A percentile compares a stretch with the other conserved stretches of the same genome.
Conservation (phyloP, 129 eudicot genomes). For the Deinandra increscens region DNA sequence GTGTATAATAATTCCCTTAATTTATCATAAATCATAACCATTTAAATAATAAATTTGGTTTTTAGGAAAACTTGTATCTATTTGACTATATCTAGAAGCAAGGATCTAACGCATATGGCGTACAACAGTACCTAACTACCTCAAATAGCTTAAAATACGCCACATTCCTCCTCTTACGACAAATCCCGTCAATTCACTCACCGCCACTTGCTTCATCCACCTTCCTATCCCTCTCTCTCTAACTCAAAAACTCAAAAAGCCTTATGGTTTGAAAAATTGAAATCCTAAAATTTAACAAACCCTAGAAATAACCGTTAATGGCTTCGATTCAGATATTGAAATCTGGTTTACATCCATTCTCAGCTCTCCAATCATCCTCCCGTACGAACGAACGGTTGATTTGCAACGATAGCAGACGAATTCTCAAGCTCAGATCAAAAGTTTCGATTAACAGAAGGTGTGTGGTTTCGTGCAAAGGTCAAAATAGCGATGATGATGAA, state of each 20-base stretch:
- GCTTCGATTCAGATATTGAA: constrained; percentile 56
- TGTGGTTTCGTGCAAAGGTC: constrained; percentile 42
- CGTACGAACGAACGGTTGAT: constrained; percentile 28
- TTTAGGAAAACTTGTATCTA: neutral
- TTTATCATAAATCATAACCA: too few species aligned
- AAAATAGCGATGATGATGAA: constrained; percentile 39
- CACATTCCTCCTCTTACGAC: constrained; percentile 15
- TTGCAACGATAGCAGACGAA: constrained; percentile 30
- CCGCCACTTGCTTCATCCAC: constrained; percentile 36
- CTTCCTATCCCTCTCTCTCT: constrained; percentile 6
- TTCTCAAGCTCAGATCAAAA: constrained; percentile 30
- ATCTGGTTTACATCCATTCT: constrained; percentile 45
- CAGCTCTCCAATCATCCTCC: constrained; percentile 35
- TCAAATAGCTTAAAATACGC: constrained; percentile 40
- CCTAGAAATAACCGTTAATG: constrained; percentile 28
- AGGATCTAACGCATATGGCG: constrained; percentile 30
- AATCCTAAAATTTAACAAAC: neutral
- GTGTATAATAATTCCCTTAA: too few species aligned
- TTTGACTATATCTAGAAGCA: neutral
- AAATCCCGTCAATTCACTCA: constrained; percentile 22
- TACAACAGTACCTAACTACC: constrained; percentile 24
- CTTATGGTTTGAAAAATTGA: neutral
- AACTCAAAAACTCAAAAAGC: neutral
- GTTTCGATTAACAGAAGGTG: constrained; percentile 23
- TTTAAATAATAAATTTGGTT: too few species aligned